These are phyloP conservation scores for Chenopodium suecicum DNA, from an alignment of 148 eudicot genomes.

Conservation along the genomic window DNA sequence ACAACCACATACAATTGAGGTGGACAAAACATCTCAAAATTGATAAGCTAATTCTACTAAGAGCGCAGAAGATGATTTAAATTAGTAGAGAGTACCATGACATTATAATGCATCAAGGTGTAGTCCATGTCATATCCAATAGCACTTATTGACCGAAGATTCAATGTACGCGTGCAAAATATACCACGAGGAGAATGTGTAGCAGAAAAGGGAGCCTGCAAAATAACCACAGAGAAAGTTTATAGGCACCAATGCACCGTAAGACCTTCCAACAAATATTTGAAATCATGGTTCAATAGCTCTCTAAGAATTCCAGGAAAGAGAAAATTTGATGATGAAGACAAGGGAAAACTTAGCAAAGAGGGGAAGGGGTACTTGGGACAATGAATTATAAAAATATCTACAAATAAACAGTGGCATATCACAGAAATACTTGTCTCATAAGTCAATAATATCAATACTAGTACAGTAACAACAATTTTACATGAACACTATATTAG, in stretches of 20 bases:
- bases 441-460: neutral
- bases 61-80: neutral
- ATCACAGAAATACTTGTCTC: neutral
- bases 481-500: neutral
- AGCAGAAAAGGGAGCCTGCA: constrained; percentile 81
- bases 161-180: constrained; percentile 89
- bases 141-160: constrained; percentile 89
- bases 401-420: neutral
- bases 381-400: neutral
- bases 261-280: neutral
- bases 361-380: too few species aligned
- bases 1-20: neutral
- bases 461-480: neutral
- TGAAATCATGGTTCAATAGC: too few species aligned
- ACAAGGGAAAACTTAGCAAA: neutral
- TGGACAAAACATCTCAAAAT: constrained; percentile 1
- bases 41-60: neutral
- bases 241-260: neutral
- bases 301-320: too few species aligned
- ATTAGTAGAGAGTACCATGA: constrained; percentile 48
- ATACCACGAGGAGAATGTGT: constrained; percentile 86
- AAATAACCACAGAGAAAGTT: constrained; percentile 2
- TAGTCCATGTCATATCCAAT: constrained; percentile 99
- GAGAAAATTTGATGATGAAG: too few species aligned
- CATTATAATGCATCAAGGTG: constrained; percentile 95